Conservation (phyloP, 2,329 filamentous ascomycete species). For the Arachnomyces sp. region DNA sequence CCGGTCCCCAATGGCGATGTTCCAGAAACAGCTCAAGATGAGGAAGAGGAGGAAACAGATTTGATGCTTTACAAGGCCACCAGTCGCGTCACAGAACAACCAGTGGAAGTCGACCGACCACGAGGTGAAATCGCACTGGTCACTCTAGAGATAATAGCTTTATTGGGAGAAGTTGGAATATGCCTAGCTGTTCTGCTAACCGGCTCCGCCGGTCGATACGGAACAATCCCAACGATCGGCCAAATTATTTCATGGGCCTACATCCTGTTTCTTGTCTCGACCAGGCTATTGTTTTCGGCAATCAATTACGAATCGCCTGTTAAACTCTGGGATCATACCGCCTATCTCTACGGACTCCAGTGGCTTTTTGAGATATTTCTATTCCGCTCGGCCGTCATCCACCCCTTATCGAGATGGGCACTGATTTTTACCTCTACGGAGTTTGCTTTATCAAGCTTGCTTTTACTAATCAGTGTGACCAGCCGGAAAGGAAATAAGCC, state of each 20-base stretch:
- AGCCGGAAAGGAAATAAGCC: constrained; percentile 89
- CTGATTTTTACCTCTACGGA: constrained; percentile 62
- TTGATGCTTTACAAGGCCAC: constrained; percentile 50
- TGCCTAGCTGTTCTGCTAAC: constrained; percentile 59
- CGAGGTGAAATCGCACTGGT: constrained; percentile 64
- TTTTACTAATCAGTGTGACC: constrained; percentile 68
- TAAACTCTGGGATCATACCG: constrained; percentile 86
- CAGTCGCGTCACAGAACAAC: constrained; percentile 40
- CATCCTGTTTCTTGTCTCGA: constrained; percentile 62
- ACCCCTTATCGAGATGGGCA: constrained; percentile 58
- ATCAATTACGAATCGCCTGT: constrained; percentile 57
- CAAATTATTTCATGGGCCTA: constrained; percentile 75
- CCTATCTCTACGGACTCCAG: constrained; percentile 69
- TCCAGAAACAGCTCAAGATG: constrained; percentile 48
- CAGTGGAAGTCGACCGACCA: constrained; percentile 64
- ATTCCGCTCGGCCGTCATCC: constrained; percentile 79
- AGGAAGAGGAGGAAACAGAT: constrained; percentile 45
- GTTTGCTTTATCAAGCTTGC: constrained; percentile 65
- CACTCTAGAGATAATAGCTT: constrained; percentile 65
- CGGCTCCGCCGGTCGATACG: constrained; percentile 51
- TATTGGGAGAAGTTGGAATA: constrained; percentile 63
- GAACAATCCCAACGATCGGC: constrained; percentile 54
- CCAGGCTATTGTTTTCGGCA: constrained; percentile 60
- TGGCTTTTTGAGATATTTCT: constrained; percentile 71
- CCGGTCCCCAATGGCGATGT: constrained; percentile 25